Conservation (phyloP, 2,329 filamentous ascomycete genomes). For the Neurospora sp. region DNA sequence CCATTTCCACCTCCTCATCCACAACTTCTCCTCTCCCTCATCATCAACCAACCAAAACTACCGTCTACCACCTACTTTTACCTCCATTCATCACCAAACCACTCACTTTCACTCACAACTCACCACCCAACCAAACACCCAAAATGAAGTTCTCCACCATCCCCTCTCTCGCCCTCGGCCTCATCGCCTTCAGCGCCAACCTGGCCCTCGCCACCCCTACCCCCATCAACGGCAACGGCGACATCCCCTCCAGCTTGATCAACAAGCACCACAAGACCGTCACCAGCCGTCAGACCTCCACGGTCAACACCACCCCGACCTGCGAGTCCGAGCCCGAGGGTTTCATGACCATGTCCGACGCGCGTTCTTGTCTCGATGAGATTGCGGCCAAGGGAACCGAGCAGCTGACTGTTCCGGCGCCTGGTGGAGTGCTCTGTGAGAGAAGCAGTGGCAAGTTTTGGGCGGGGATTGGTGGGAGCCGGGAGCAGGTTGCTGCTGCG, state of each 20-base stretch:
- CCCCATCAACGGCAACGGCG: neutral
- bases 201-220: neutral
- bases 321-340: neutral
- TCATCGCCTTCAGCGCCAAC: neutral
- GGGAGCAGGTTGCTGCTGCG: neutral
- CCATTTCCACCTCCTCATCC: neutral
- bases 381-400: neutral
- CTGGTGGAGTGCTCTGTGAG: neutral
- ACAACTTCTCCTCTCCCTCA: neutral
- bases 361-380: neutral
- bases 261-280: neutral
- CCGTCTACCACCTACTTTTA: neutral
- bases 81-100: neutral
- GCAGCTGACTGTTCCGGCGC: neutral
- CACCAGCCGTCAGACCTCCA: neutral
- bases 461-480: neutral
- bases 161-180: neutral
- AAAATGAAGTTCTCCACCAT: neutral
- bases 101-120: neutral
- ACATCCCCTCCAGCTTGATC: neutral
- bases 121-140: neutral
- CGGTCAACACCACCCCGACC: neutral
- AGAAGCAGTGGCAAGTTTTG: neutral
- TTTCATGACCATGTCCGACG: neutral
- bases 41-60: neutral